Percentiles rank a stretch among this genome's conserved stretches.
phyloP scores from a whole-genome alignment of 2,329 filamentous ascomycete genomes.

The Aspergillus arachidicola region DNA sequence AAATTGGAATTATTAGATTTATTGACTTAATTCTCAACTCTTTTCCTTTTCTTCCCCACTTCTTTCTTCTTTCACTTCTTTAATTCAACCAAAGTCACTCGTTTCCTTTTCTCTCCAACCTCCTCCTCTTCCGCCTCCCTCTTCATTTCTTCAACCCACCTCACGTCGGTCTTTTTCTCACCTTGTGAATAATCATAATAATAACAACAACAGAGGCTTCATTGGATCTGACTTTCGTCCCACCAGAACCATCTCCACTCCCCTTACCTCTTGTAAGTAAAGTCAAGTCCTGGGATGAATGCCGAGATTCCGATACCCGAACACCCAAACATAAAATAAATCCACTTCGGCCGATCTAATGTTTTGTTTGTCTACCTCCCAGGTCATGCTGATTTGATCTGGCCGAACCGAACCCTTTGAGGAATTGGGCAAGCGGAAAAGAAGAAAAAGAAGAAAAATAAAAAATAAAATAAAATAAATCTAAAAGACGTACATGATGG shows the following conservation, averaged over 20 bases:
- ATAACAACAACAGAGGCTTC: neutral
- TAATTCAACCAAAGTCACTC: neutral
- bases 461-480: no score
- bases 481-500: slow-evolving; percentile 30
- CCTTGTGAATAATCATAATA: neutral
- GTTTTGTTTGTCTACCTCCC: neutral
- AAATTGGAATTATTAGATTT: neutral
- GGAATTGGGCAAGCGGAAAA: neutral
- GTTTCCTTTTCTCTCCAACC: neutral
- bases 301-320: slow-evolving; percentile 6
- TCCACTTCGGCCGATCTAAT: neutral
- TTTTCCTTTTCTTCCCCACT: slow-evolving; percentile 10
- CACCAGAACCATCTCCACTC: slow-evolving; percentile 7
- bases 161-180: neutral
- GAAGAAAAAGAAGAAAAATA: neutral
- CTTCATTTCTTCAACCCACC: slow-evolving; percentile 3
- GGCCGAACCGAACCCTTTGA: neutral
- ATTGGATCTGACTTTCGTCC: slow-evolving; percentile 4
- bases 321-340: neutral
- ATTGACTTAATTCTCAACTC: neutral
- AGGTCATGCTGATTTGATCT: slow-evolving; percentile 21
- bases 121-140: neutral
- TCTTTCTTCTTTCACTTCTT: neutral
- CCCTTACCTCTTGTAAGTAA: neutral
- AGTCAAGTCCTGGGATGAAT: neutral